Conservation (phyloP, 2,329 filamentous ascomycete species). For the Exutisphaerella laricina region DNA sequence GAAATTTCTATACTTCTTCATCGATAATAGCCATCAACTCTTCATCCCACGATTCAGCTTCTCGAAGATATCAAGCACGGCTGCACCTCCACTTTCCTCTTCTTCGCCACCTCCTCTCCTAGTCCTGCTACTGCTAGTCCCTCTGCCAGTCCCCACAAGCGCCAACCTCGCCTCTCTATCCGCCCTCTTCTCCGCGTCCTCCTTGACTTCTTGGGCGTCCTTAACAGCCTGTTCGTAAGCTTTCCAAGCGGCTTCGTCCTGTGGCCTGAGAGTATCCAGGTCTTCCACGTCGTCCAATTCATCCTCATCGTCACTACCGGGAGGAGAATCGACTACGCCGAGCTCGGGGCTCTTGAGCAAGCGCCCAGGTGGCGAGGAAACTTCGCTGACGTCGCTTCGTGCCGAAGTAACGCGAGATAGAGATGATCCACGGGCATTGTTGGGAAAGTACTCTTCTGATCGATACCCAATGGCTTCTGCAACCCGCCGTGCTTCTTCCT, state of each 20-base stretch:
- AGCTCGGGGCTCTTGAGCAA: conserved; percentile 33
- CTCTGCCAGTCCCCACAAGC: conserved; percentile 15
- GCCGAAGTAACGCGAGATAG: conserved; percentile 28
- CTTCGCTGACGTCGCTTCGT: conserved; percentile 26
- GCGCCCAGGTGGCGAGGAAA: conserved; percentile 45
- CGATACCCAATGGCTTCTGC: conserved; percentile 36
- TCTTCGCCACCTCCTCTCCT: conserved; percentile 20
- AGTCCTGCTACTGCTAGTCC: conserved; percentile 22
- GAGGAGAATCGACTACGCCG: conserved; percentile 27
- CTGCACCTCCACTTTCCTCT: conserved; percentile 29
- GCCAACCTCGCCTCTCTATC: conserved; percentile 20
- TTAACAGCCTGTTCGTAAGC: conserved; percentile 32
- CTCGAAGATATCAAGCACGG: conserved; percentile 31
- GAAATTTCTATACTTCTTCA: too few relatives aligned
- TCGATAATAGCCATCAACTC: conserved; percentile 1
- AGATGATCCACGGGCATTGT: conserved; percentile 22
- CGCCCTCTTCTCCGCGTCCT: conserved; percentile 29
- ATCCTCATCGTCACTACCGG: conserved; percentile 21
- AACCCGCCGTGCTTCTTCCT: conserved; percentile 37
- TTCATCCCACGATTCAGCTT: conserved; percentile 31
- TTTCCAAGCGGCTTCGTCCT: conserved; percentile 32
- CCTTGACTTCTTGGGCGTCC: conserved; percentile 28
- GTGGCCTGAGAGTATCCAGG: conserved; percentile 20
- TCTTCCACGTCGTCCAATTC: conserved; percentile 28
- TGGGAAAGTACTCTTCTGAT: conserved; percentile 6